Base-by-base conservation (phyloP, 2,329 filamentous ascomycete genomes). In the Ilyonectria robusta region DNA sequence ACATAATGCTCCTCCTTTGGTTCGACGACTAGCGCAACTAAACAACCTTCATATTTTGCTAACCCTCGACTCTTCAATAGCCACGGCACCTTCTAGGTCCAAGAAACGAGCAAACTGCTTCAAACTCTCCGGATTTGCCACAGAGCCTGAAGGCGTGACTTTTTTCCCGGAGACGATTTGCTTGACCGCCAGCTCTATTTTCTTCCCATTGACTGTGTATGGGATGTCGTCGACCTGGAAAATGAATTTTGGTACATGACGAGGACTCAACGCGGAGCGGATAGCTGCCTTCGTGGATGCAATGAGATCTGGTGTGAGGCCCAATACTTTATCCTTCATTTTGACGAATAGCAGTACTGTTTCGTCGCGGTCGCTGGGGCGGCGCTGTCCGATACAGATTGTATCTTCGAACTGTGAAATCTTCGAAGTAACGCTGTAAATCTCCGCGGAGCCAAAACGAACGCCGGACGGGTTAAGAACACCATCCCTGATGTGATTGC, bases 401-500 rank as follows among this genome's bases (percentile, higher is more conserved):
- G 57, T 57, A 54, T 66, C 63, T 13, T 61, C 42, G 2, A 66
- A 17, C 10, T 56, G 42, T 5, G 57, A 13, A 23, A 61, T 57
- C 4, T 48, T 50, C 8, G 50, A 40, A 5, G 61, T 55, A 7
- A 66, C 51, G 17, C 44, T 55, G 11, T 66, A 66, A 23, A 66
- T 61, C 44, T 66, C 63, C 2, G 63, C 63, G 2, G 63, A 61
- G 1, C 63, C 63, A 55, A 66, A 66, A 15, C 63, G 63, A 35
- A 66, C 51, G 6, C 63, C 63, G 11, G 57, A 60, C 10, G 63
- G 63, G 29, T 66, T 66, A 29, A 66, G 47, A 23, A 66, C 63
- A n/a, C 63, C 63, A 26, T 66, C 63, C 5, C 60, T 63, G 7
- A 33, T 17, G 44, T 15, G 40, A 11, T 7, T 4, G 8, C 9